Evolutionary conservation across 164 flowering plant species (phyloP), one percentile per base, ranked within the genome.

Genomic region (Aristolochia contorta): DNA sequence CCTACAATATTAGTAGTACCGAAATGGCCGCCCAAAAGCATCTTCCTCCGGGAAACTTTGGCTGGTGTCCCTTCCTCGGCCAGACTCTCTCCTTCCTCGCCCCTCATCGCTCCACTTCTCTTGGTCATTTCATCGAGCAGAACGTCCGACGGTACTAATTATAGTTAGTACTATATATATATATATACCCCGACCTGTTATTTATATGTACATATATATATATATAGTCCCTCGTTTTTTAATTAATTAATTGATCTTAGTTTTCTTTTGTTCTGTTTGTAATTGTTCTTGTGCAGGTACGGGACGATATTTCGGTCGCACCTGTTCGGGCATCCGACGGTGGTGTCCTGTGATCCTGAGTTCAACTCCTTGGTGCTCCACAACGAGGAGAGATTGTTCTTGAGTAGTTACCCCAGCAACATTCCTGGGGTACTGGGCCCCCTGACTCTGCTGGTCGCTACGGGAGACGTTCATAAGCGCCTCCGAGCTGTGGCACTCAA

Each of bases 261-360:
- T 27, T 27, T 27, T 2, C 5, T 2, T 27, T 2, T 24, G 1
- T 27, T 55, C 23, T 21, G 20, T 43, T 46, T 20, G 15, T 48
- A 8, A 9, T 32, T 33, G n/a, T n/a, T n/a, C n/a, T n/a, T n/a
- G n/a, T n/a, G n/a, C 22, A 57, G 67, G 33, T 49, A 65, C 33
- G 67, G 67, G 55, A 57, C 41, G 67, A 57, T 65, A 2, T 65
- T 65, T 33, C 25, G 30, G 37, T 47, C 56, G 9, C 67, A 64
- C 23, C 46, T 64, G 13, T 64, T 56, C 24, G 67, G 67, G n/a
- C 54, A 64, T 15, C 67, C 48, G 18, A 64, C 67, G 1, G 57
- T 65, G 21, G 60, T 65, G 13, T 48, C 55, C n/a, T 57, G 61
- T 12, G 67, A 65, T 6, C 46, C 61, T 9, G 67, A 65, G 4